Percentiles rank a stretch among this genome's conserved stretches.
phyloP scores from a whole-genome alignment of 148 eudicot genomes.

The Dysphania ambrosioides region DNA sequence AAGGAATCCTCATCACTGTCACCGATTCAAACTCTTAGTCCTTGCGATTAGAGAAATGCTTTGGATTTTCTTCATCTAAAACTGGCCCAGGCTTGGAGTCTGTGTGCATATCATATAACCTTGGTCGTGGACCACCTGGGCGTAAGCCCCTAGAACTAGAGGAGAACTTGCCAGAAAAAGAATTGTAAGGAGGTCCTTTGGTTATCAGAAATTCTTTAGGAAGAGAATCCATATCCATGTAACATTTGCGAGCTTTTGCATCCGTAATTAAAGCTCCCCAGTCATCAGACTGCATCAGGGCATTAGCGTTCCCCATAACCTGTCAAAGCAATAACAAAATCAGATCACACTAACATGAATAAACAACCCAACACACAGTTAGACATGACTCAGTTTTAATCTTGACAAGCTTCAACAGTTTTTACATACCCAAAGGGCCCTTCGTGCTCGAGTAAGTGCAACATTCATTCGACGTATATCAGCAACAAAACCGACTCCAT shows the following conservation, averaged over 20 bases:
- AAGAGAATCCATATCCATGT: conserved; percentile 82
- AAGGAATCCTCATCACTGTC: conserved; percentile 3
- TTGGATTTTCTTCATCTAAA: conserved; percentile 66
- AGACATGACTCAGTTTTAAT: background rate
- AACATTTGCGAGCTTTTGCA: conserved; percentile 84
- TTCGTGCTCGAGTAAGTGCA: conserved; percentile 94
- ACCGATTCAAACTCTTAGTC: conserved; percentile 40
- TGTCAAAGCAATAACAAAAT: conserved; percentile 29
- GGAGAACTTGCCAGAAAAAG: conserved; percentile 45
- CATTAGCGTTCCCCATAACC: conserved; percentile 98
- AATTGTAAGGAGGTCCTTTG: conserved; percentile 44
- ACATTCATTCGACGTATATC: conserved; percentile 99
- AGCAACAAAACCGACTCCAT: conserved; percentile 96
- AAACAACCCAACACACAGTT: background rate
- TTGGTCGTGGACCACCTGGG: conserved; percentile 61
- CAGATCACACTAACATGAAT: background rate
- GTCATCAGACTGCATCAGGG: conserved; percentile 78
- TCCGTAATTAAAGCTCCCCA: conserved; percentile 87
- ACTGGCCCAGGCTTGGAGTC: conserved; percentile 70
- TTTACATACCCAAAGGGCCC: conserved; percentile 87
- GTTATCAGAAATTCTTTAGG: conserved; percentile 74
- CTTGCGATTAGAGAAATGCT: conserved; percentile 36
- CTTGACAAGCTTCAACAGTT: background rate
- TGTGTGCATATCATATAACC: conserved; percentile 57
- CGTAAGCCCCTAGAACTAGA: conserved; percentile 57